Evolutionary conservation across 1,284 basidiomycete species (phyloP).

Genomic region (Phellopilus nigrolimitatus): DNA sequence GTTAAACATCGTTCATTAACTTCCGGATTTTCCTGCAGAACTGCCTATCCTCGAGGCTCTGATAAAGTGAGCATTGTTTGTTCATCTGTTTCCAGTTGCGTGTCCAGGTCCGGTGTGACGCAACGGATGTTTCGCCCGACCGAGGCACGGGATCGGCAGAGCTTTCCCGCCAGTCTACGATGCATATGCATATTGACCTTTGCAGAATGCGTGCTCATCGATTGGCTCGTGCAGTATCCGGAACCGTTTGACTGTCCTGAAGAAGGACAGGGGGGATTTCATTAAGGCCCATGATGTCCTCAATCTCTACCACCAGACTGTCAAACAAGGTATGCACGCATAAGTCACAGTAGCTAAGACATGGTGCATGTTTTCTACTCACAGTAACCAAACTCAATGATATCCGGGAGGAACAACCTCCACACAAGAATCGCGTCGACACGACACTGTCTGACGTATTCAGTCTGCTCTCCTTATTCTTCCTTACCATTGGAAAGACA

Average conservation of each 20-base stretch:
- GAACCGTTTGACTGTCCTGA: conserved; percentile 83
- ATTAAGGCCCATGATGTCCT: conserved; percentile 94
- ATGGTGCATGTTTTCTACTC: background rate
- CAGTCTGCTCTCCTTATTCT: conserved; percentile 86
- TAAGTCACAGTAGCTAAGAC: conserved; percentile 1
- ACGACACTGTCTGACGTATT: conserved; percentile 93
- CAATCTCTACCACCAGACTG: conserved; percentile 87
- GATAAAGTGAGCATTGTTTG: conserved; percentile 65
- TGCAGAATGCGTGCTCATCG: conserved; percentile 25
- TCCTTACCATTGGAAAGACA: conserved; percentile 90
- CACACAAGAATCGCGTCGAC: conserved; percentile 86
- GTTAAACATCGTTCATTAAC: conserved; percentile 21
- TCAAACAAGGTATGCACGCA: conserved; percentile 77
- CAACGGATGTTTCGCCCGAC: too few species aligned
- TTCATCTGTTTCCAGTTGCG: background rate
- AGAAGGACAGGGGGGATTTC: conserved; percentile 84
- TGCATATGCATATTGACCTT: background rate
- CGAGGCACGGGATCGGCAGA: background rate
- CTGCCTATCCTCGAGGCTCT: conserved; percentile 92
- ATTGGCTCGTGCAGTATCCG: conserved; percentile 63
- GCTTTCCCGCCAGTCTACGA: background rate
- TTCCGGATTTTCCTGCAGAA: conserved; percentile 45
- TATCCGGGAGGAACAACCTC: conserved; percentile 75
- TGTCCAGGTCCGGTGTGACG: conserved; percentile 8
- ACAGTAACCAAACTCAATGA: conserved; percentile 90